Evolutionary conservation across 352 stramenopile genomes (phyloP).

Genomic region (Pythium periplocum): DNA sequence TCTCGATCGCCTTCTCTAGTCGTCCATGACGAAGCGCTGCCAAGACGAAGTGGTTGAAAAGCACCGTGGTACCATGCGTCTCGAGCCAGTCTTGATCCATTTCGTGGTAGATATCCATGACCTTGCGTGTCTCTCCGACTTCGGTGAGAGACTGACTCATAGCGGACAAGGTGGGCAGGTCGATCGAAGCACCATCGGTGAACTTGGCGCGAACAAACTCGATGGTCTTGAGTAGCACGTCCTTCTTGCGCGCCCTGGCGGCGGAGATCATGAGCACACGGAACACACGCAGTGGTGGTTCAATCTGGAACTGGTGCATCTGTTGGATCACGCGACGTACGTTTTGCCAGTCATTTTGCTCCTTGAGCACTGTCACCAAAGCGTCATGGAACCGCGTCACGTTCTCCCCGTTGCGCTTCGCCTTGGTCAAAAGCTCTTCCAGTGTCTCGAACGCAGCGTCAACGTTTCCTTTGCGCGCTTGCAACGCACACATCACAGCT

Average conservation of each 20-base stretch:
- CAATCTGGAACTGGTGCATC: constrained; percentile 49
- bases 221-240: constrained; percentile 42
- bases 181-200: constrained; percentile 15
- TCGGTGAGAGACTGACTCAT: constrained; percentile 60
- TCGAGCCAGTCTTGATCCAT: constrained; percentile 33
- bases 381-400: constrained; percentile 35
- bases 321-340: constrained; percentile 50
- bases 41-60: constrained; percentile 63
- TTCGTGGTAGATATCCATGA: constrained; percentile 42
- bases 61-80: constrained; percentile 31
- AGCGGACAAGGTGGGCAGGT: constrained; percentile 46
- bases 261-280: constrained; percentile 56
- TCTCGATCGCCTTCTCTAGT: constrained; percentile 24
- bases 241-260: constrained; percentile 34
- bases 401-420: constrained; percentile 4
- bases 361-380: constrained; percentile 50
- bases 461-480: constrained; percentile 42
- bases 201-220: constrained; percentile 44
- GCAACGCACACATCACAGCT: constrained; percentile 38
- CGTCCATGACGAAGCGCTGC: constrained; percentile 25
- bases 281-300: constrained; percentile 45
- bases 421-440: constrained; percentile 20
- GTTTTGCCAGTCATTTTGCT: constrained; percentile 53
- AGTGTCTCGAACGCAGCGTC: constrained; percentile 40
- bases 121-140: constrained; percentile 31